Base-by-base conservation (phyloP, 148 eudicot species). In the Rhododendron kiyosumense region DNA sequence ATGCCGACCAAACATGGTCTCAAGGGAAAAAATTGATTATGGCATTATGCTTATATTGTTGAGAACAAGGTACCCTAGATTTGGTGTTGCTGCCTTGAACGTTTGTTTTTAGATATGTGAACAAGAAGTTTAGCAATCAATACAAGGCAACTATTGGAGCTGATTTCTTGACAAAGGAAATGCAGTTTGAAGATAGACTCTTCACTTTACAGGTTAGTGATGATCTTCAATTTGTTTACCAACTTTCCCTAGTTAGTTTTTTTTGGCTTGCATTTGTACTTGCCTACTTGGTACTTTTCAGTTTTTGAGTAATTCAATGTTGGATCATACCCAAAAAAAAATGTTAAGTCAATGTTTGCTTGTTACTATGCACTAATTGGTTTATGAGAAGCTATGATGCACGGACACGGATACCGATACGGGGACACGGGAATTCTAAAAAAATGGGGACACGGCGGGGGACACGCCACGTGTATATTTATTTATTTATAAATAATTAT, bases 131-230 rank as follows among this genome's bases (percentile, higher is more conserved):
- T 75, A 96, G 96, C 90, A 95, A 92, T 88, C 99, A 96, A 80
- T 96, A 96, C 92, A 94, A 96, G 92, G 98, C 98, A 57, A 96
- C 98, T 41, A 96, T 94, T 83, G 98, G 98, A 81, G 99, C 99
- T 87, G 99, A 96, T 90, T 96, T 96, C 86, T 88, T 96, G 90
- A 96, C 99, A 61, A 96, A 96, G 88, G 99, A 96, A 92, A 94
- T 96, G 83, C 98, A 95, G 88, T 96, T 95, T 86, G 99, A 96
- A 86, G 99, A 96, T 84, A 93, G 98, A 85, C 98, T 96, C 61
- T 96, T 96, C 89, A 96, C 99, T 84, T 89, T 96, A 80, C 99
- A 96, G 98, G 99, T 96, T 36, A 34, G 91, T 84, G 52, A 34
- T 73, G 12, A 73, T 69, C 22, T 52, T 51, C 3, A 32, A 14